Conservation (phyloP, 2,329 filamentous ascomycete genomes). For the Fusarium nelsonii region DNA sequence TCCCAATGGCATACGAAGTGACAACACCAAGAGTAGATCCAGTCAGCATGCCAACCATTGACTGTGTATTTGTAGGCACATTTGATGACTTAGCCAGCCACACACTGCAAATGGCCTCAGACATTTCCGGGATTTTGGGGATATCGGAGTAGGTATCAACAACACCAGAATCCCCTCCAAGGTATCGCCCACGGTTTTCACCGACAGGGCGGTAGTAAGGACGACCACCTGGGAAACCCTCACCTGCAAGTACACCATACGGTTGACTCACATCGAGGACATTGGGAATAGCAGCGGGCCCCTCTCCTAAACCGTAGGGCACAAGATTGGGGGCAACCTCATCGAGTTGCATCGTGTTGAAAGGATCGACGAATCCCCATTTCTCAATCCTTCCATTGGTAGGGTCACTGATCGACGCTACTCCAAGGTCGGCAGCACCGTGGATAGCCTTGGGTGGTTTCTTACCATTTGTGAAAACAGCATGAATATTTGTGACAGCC, state of each 20-base stretch:
- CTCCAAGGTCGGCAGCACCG: conserved; percentile 81
- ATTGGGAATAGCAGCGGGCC: conserved; percentile 83
- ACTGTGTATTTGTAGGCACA: conserved; percentile 78
- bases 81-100: conserved; percentile 90
- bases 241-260: conserved; percentile 85
- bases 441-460: conserved; percentile 85
- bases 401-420: conserved; percentile 86
- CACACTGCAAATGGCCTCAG: conserved; percentile 79
- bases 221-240: conserved; percentile 86
- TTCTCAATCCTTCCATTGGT: conserved; percentile 79
- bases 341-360: conserved; percentile 80
- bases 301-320: conserved; percentile 82
- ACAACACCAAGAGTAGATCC: conserved; percentile 88
- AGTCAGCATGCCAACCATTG: conserved; percentile 83
- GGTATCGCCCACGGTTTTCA: conserved; percentile 81
- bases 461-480: conserved; percentile 78
- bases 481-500: conserved; percentile 83
- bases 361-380: conserved; percentile 84
- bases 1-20: conserved; percentile 82
- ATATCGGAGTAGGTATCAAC: conserved; percentile 78
- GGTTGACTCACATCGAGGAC: conserved; percentile 90
- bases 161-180: conserved; percentile 71
- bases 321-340: conserved; percentile 80
- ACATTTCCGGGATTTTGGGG: conserved; percentile 77
- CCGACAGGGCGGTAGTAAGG: conserved; percentile 80